Evolutionary conservation across 306 rosid species (phyloP), one percentile per base, ranked within the genome.

Genomic region (Psophocarpus tetragonolobus): DNA sequence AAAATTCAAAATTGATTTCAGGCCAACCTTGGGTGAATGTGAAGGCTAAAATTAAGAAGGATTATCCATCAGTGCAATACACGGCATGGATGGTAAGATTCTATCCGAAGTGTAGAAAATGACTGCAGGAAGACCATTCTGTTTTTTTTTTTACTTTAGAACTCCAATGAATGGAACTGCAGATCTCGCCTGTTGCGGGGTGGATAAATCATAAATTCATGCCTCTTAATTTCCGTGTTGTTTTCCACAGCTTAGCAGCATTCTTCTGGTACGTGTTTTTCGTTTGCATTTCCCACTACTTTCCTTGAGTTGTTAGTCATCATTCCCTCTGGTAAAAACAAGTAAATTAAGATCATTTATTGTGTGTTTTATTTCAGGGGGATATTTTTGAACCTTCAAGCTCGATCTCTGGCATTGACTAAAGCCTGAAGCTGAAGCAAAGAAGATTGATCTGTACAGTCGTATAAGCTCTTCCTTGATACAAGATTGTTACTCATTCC

Each of bases 141-240:
- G 3, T 58, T 58, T 0, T 11, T 57, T 48, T 7, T 62, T 26
- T 36, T 76, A 87, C 38, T 45, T 54, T 35, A 51, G 77, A 81
- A 74, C 58, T 60, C 32, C 35, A 32, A 47, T 81, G 69, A 75
- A 75, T 84, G 47, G 33, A 84, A 74, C 50, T 86, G 87, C 97
- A 95, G 97, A 87, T 92, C 86, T 89, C 93, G 95, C 98, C 97
- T 4, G 89, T 85, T 83, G 88, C 87, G 63, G 97, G 96, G 18
- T 92, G 91, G 96, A 86, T 95, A 85, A 95, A 95, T 75, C 93
- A 92, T 91, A 90, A 88, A 77, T 95, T 84, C 70, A 67, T 95
- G 76, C 98, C 97, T 2, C 93, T 95, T 73, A 96, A 95, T 77
- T 79, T 91, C 79, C 97, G 97, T 0, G 98, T 92, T 36, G 67